phyloP scores from a whole-genome alignment of 495 filamentous ascomycete species.

The Pyrenopolyporus hunteri region DNA sequence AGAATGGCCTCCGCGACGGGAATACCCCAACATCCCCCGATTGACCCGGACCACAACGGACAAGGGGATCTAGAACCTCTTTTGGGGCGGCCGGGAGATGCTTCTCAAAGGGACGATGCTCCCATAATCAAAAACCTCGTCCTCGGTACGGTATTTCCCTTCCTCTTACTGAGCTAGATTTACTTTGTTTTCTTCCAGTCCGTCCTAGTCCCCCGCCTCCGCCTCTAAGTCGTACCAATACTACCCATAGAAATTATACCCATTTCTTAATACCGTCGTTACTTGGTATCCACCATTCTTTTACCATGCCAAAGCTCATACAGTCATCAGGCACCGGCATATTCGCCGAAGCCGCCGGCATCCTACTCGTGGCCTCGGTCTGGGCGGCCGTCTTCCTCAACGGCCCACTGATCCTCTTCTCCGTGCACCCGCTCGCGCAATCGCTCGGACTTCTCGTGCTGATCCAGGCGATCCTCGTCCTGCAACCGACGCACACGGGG shows the following conservation, averaged over 20 bases:
- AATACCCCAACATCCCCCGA: conserved; percentile 51
- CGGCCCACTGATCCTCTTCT: conserved; percentile 72
- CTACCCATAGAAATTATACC: neutral
- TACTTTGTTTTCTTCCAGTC: neutral
- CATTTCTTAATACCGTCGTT: neutral
- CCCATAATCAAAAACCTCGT: conserved; percentile 73
- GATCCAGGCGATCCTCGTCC: conserved; percentile 78
- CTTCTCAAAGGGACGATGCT: conserved; percentile 66
- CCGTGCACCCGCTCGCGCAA: conserved; percentile 86
- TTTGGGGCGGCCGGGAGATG: conserved; percentile 75
- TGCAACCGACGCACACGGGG: conserved; percentile 84
- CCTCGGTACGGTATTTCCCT: conserved; percentile 62
- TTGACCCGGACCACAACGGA: conserved; percentile 37
- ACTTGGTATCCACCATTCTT: neutral
- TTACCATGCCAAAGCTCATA: conserved; percentile 52
- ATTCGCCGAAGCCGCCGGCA: conserved; percentile 45
- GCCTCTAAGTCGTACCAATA: neutral
- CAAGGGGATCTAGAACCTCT: conserved; percentile 74
- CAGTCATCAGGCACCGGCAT: conserved; percentile 52
- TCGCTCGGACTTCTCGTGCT: conserved; percentile 73
- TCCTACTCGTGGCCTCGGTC: conserved; percentile 71
- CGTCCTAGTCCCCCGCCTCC: neutral
- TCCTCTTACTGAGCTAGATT: conserved; percentile 8
- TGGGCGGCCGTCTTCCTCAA: conserved; percentile 74
- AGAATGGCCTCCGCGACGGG: conserved; percentile 64